phyloP scores from a whole-genome alignment of 2,329 filamentous ascomycete genomes.

The Talaromyces sp. region DNA sequence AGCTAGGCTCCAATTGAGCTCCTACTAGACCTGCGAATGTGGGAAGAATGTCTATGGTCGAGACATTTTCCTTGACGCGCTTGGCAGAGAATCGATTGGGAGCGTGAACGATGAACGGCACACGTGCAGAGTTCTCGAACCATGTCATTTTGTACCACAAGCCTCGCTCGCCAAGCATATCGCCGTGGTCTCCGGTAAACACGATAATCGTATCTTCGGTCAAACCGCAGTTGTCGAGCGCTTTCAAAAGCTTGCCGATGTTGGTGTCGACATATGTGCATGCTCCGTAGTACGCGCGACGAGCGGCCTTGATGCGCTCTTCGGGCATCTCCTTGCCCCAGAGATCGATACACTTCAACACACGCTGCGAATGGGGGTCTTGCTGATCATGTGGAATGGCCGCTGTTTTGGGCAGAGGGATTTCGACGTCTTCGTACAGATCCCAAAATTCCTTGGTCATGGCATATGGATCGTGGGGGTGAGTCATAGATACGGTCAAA shows the following conservation, averaged over 20 bases:
- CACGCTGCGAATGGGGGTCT: slow-evolving; percentile 80
- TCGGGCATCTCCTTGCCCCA: slow-evolving; percentile 80
- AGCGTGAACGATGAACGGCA: slow-evolving; percentile 81
- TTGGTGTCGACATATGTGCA: slow-evolving; percentile 94
- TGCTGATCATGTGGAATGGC: slow-evolving; percentile 75
- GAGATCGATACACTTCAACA: slow-evolving; percentile 82
- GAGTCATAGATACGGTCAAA: slow-evolving; percentile 87
- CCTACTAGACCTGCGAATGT: slow-evolving; percentile 82
- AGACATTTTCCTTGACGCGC: slow-evolving; percentile 78
- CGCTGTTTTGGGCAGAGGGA: slow-evolving; percentile 70
- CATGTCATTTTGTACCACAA: slow-evolving; percentile 98
- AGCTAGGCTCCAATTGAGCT: slow-evolving; percentile 61
- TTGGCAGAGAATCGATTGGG: slow-evolving; percentile 72
- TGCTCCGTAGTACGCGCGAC: slow-evolving; percentile 86
- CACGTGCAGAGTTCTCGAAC: slow-evolving; percentile 85
- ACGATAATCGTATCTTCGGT: slow-evolving; percentile 85
- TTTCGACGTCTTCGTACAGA: slow-evolving; percentile 82
- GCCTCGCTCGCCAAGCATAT: slow-evolving; percentile 90
- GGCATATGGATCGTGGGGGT: slow-evolving; percentile 92
- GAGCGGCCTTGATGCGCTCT: slow-evolving; percentile 79
- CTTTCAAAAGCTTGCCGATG: slow-evolving; percentile 75
- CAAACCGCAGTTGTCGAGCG: slow-evolving; percentile 74
- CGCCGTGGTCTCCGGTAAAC: slow-evolving; percentile 90
- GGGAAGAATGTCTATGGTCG: slow-evolving; percentile 83
- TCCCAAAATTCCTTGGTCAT: slow-evolving; percentile 95